Evolutionary conservation across 2,329 filamentous ascomycete genomes (phyloP), one percentile per base, ranked within the genome.

Genomic region (Thyridium curvatum): DNA sequence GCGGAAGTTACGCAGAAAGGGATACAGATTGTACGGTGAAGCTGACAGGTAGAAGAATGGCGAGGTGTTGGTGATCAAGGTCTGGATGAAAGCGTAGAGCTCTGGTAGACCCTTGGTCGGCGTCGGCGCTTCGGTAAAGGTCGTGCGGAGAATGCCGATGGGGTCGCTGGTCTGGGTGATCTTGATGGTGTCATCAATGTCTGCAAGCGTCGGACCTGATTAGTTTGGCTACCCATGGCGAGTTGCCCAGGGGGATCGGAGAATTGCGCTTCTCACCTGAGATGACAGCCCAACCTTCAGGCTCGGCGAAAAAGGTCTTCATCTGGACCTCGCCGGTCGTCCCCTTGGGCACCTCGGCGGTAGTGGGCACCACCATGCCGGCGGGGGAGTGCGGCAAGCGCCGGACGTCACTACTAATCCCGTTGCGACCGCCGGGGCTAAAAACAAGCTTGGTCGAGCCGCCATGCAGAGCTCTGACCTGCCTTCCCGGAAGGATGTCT

Each of bases 171-270:
- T 95, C 58, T 85, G 72, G 0, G 91, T 96, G 48, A 90, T 68
- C 62, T 97, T 96, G 68, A 97, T 94, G 0, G 90, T 95, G 61
- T 97, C 91, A 55, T 97, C 93, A 48, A 97, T 78, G 52, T 97
- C 91, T 82, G 35, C 28, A 13, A 40, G 51, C 32, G 32, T 10
- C 17, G 32, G 36, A 56, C 41, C 54, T 49, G 13, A 31, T 14
- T 10, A 17, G 12, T 34, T 16, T 10, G n/a, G 21, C 14, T 26
- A 10, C 10, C 6, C 21, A 6, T 10, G 21, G 21, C 21, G 21
- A 6, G 21, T 10, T 10, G 21, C 10, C 21, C 21, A 26, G 6
- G 21, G 21, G 10, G 6, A 26, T 26, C 21, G 21, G 21, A 10
- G 10, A 6, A 26, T 6, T 26, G 4, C n/a, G 15, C 13, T 9